A percentile compares a stretch with the other conserved stretches of the same genome.
Conservation (phyloP, 345 rosid species). For the Anacardium occidentale region DNA sequence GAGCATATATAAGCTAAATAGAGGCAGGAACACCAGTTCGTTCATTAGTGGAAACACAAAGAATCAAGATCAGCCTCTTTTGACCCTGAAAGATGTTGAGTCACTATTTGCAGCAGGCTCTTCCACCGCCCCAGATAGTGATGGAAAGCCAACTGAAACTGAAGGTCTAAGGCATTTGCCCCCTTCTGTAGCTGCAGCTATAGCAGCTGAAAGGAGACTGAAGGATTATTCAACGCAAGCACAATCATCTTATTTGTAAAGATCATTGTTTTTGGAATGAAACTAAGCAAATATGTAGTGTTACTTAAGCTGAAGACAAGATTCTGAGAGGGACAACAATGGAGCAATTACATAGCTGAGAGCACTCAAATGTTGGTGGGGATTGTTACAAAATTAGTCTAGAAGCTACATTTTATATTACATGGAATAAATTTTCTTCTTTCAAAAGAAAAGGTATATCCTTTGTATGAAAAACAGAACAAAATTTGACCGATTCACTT, state of each 20-base stretch:
- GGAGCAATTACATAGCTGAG: not conserved
- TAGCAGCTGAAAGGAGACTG: constrained; percentile 88
- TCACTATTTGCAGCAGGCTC: constrained; percentile 57
- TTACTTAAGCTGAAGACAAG: not conserved
- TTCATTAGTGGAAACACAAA: constrained; percentile 79
- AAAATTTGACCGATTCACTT: not conserved
- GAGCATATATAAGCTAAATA: constrained; percentile 86
- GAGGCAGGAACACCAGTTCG: constrained; percentile 57
- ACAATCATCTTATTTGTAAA: not conserved
- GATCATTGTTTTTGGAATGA: not conserved
- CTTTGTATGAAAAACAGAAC: too few species aligned
- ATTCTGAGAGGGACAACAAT: not conserved
- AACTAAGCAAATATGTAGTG: not conserved
- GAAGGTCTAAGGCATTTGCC: constrained; percentile 65
- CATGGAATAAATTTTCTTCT: not conserved
- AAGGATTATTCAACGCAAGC: constrained; percentile 25
- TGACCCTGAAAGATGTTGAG: constrained; percentile 79
- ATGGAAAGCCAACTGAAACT: constrained; percentile 35
- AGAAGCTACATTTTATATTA: too few species aligned
- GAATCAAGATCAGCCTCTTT: constrained; percentile 78
- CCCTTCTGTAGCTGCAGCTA: constrained; percentile 77
- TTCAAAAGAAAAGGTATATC: not conserved
- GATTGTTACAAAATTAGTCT: too few species aligned
- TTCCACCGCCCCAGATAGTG: constrained; percentile 27
- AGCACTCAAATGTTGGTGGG: too few species aligned